Evolutionary conservation across 768 basidiomycete species (phyloP).

Genomic region (Termitomyces sp.): DNA sequence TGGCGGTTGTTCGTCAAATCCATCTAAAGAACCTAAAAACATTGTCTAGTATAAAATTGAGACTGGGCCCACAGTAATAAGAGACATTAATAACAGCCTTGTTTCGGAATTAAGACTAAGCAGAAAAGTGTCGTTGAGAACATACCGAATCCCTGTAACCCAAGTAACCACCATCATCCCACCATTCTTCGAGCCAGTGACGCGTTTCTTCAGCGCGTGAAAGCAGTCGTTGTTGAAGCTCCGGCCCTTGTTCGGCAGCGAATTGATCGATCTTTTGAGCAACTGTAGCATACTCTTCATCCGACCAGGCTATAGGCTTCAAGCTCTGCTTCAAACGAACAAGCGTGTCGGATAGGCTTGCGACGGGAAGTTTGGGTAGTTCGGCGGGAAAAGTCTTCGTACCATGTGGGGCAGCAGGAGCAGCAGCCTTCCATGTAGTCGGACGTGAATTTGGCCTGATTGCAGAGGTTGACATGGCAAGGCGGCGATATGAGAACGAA

Average conservation of each 20-base stretch:
- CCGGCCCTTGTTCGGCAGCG: constrained; percentile 35
- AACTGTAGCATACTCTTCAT: constrained; percentile 49
- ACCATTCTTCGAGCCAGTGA: constrained; percentile 94
- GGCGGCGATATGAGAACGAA: background rate
- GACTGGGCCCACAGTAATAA: constrained; percentile 72
- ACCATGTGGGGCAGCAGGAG: constrained; percentile 48
- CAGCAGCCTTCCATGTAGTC: constrained; percentile 63
- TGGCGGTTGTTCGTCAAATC: constrained; percentile 62
- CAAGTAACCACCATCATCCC: constrained; percentile 83
- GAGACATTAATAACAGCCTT: constrained; percentile 86
- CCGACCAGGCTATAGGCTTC: constrained; percentile 64
- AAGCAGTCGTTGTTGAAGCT: constrained; percentile 63
- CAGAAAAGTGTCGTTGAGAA: background rate
- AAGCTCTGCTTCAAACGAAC: constrained; percentile 64
- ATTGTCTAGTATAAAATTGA: background rate
- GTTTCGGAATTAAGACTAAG: background rate
- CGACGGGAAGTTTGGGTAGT: constrained; percentile 74
- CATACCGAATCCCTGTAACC: constrained; percentile 81
- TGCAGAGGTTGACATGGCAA: constrained; percentile 16
- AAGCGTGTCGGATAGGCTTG: constrained; percentile 60
- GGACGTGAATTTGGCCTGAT: constrained; percentile 29
- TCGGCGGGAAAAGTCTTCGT: constrained; percentile 57
- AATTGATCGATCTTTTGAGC: constrained; percentile 67
- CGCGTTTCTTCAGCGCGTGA: constrained; percentile 44
- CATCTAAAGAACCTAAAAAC: constrained; percentile 43